Evolutionary conservation across 805 yeast genomes (phyloP).

Genomic region (Brettanomyces nanus): DNA sequence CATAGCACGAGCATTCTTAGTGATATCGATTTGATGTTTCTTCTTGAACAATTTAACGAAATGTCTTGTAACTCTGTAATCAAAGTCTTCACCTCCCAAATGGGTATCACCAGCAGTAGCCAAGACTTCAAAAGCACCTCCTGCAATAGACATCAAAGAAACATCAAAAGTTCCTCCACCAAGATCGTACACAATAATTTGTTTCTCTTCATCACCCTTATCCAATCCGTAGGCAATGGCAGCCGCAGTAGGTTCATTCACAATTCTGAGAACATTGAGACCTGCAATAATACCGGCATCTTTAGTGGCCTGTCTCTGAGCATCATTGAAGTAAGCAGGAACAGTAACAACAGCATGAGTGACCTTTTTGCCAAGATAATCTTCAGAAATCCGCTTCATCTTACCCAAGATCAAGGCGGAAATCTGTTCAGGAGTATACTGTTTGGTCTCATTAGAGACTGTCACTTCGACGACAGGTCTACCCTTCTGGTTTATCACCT

Average conservation of each 20-base stretch:
- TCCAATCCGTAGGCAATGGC: conserved; percentile 96
- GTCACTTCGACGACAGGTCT: conserved; percentile 87
- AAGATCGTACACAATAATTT: conserved; percentile 85
- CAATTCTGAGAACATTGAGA: conserved; percentile 78
- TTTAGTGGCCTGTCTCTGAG: conserved; percentile 91
- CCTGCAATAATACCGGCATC: conserved; percentile 93
- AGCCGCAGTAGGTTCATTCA: conserved; percentile 94
- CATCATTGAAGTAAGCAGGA: conserved; percentile 90
- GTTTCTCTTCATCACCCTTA: conserved; percentile 73
- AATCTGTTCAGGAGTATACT: conserved; percentile 89
- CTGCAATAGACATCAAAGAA: conserved; percentile 77
- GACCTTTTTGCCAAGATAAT: conserved; percentile 74
- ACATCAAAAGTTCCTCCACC: conserved; percentile 99
- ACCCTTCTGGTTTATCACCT: conserved; percentile 65
- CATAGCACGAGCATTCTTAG: conserved; percentile 75
- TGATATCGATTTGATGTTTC: conserved; percentile 80
- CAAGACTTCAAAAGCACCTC: conserved; percentile 87
- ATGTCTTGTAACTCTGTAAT: conserved; percentile 80
- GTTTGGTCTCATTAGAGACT: conserved; percentile 79
- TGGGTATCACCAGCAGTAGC: conserved; percentile 97
- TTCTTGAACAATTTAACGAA: conserved; percentile 84
- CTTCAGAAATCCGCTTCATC: conserved; percentile 92
- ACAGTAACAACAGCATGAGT: conserved; percentile 90
- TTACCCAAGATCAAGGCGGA: conserved; percentile 87
- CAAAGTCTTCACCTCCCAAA: conserved; percentile 97